These are phyloP conservation scores for Termitomyces eurrhizus DNA, from an alignment of 768 basidiomycete genomes.

Conservation along the genomic window DNA sequence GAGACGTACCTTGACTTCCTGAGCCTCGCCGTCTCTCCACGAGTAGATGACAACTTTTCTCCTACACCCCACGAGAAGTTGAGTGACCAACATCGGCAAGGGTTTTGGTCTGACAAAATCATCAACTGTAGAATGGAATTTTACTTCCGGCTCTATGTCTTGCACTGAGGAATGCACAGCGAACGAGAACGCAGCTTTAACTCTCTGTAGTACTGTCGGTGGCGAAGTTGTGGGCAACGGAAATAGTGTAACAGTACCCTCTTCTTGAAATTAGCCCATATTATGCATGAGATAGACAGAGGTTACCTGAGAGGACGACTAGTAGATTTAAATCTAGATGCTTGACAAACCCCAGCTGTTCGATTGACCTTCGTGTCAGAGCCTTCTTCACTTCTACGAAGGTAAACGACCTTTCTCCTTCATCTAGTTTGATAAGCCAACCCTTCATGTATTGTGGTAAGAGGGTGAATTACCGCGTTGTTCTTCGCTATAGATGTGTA, in stretches of 20 bases:
- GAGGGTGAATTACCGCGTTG: constrained; percentile 27
- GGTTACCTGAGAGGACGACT: constrained; percentile 74
- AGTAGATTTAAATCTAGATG: constrained; percentile 86
- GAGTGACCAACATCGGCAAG: constrained; percentile 68
- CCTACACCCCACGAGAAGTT: constrained; percentile 80
- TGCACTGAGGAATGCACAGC: constrained; percentile 63
- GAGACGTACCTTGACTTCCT: constrained; percentile 57
- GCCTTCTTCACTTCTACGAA: constrained; percentile 65
- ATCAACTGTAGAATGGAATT: constrained; percentile 15
- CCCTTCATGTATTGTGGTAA: neutral
- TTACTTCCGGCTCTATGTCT: constrained; percentile 29
- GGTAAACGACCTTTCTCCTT: constrained; percentile 28
- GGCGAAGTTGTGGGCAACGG: constrained; percentile 72
- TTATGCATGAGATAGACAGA: neutral
- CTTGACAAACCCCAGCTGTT: constrained; percentile 82
- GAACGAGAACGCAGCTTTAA: constrained; percentile 82
- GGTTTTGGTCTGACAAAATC: constrained; percentile 34
- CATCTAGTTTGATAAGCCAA: constrained; percentile 20
- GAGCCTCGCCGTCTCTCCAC: constrained; percentile 82
- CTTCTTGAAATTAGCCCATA: constrained; percentile 34
- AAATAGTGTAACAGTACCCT: constrained; percentile 69
- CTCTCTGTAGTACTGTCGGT: constrained; percentile 67
- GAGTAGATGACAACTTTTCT: constrained; percentile 81
- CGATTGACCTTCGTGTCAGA: constrained; percentile 68
- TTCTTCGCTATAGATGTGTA: constrained; percentile 50